These are phyloP conservation scores for Phytopythium cucurbitacearum DNA, from an alignment of 352 stramenopile genomes.

Conservation along the genomic window DNA sequence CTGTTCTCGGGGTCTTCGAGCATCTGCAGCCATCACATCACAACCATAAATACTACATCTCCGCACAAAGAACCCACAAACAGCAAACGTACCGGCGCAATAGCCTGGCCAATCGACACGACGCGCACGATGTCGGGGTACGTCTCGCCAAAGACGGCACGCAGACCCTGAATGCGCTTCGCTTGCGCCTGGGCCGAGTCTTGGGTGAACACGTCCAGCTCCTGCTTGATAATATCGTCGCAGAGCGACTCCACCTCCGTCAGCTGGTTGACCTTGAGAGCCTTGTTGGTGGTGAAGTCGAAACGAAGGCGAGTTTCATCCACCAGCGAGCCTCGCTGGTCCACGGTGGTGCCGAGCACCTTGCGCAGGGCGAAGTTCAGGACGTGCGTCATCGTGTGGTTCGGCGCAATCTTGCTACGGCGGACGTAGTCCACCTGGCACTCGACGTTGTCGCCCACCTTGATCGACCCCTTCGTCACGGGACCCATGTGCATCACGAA, in stretches of 20 bases:
- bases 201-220: conserved; percentile 90
- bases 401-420: conserved; percentile 92
- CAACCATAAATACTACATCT: background rate
- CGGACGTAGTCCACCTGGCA: conserved; percentile 94
- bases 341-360: conserved; percentile 91
- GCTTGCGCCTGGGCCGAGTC: conserved; percentile 93
- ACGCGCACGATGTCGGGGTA: conserved; percentile 99
- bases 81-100: conserved; percentile 26
- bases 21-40: conserved; percentile 18
- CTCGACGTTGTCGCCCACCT: conserved; percentile 84
- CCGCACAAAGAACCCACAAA: background rate
- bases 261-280: conserved; percentile 92
- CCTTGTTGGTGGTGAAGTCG: conserved; percentile 97
- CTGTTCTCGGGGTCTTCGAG: conserved; percentile 86
- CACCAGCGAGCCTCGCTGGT: conserved; percentile 97
- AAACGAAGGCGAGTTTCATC: conserved; percentile 97
- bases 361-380: conserved; percentile 97
- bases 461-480: conserved; percentile 55
- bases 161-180: conserved; percentile 93
- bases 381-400: conserved; percentile 99
- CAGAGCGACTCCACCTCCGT: conserved; percentile 82
- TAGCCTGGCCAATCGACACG: conserved; percentile 91
- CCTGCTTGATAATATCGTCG: conserved; percentile 85
- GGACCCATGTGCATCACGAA: conserved; percentile 96
- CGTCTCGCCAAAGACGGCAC: conserved; percentile 98